phyloP scores from a whole-genome alignment of 2,329 filamentous ascomycete genomes.

The Penicillium brevicompactum region DNA sequence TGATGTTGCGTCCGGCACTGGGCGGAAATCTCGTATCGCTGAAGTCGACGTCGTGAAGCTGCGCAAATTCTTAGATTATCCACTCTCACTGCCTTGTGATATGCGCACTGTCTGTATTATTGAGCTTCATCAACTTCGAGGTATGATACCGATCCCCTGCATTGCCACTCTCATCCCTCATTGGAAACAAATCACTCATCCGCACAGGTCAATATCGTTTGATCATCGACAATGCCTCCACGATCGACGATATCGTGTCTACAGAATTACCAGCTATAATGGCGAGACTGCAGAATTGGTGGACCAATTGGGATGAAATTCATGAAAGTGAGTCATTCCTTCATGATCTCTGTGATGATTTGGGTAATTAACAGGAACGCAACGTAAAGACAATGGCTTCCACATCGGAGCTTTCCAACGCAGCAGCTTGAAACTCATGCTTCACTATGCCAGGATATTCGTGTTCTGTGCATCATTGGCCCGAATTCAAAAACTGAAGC shows the following conservation, averaged over 20 bases:
- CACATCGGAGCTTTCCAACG: slow-evolving; percentile 40
- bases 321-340: slow-evolving; percentile 30
- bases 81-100: slow-evolving; percentile 36
- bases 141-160: slow-evolving; percentile 10
- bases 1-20: slow-evolving; percentile 38
- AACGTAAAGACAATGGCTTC: slow-evolving; percentile 35
- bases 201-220: slow-evolving; percentile 28
- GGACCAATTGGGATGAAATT: slow-evolving; percentile 38
- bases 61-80: slow-evolving; percentile 38
- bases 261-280: slow-evolving; percentile 35
- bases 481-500: slow-evolving; percentile 38
- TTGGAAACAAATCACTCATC: slow-evolving; percentile 4
- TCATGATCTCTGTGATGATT: background rate
- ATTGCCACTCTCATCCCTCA: background rate
- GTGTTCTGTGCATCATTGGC: slow-evolving; percentile 35
- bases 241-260: slow-evolving; percentile 27
- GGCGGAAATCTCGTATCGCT: slow-evolving; percentile 36
- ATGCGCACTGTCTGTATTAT: slow-evolving; percentile 39
- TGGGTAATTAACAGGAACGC: background rate
- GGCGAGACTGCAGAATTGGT: slow-evolving; percentile 35
- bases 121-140: slow-evolving; percentile 39
- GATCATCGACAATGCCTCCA: slow-evolving; percentile 31
- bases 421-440: slow-evolving; percentile 37
- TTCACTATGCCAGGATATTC: slow-evolving; percentile 37
- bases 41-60: slow-evolving; percentile 37